phyloP scores from a whole-genome alignment of 202 grass and related monocot species.

The Zizania palustris region DNA sequence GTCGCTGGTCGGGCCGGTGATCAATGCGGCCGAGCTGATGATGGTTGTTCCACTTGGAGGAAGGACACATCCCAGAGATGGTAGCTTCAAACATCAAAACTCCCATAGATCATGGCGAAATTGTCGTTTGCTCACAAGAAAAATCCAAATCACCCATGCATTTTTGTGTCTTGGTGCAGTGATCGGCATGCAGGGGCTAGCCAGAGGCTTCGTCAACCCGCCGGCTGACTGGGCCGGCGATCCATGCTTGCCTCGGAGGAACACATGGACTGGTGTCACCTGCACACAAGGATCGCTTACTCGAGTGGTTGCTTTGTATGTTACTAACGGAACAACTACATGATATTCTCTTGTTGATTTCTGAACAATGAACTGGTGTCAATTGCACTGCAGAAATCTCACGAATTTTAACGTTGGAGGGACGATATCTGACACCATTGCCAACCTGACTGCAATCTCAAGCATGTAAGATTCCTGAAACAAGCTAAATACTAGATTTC shows the following conservation, averaged over 20 bases:
- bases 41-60: constrained; percentile 73
- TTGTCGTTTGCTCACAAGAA: neutral
- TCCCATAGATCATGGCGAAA: neutral
- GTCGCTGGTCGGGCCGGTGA: constrained; percentile 77
- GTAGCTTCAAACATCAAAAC: constrained; percentile 36
- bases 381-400: constrained; percentile 59
- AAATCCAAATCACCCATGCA: neutral
- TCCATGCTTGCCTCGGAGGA: constrained; percentile 72
- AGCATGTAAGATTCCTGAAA: constrained; percentile 64
- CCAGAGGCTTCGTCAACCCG: constrained; percentile 54
- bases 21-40: constrained; percentile 82
- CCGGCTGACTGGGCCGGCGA: constrained; percentile 92
- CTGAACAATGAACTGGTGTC: constrained; percentile 5
- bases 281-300: constrained; percentile 57
- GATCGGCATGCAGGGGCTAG: constrained; percentile 75
- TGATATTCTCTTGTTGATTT: neutral
- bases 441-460: constrained; percentile 68
- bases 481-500: neutral
- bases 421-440: constrained; percentile 59
- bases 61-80: constrained; percentile 89
- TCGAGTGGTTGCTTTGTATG: constrained; percentile 63
- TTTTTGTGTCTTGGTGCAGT: constrained; percentile 47
- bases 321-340: neutral
- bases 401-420: constrained; percentile 66
- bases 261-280: constrained; percentile 80